These are phyloP conservation scores for Pichia sp. DNA, from an alignment of 1,139 yeast genomes.

Conservation along the genomic window DNA sequence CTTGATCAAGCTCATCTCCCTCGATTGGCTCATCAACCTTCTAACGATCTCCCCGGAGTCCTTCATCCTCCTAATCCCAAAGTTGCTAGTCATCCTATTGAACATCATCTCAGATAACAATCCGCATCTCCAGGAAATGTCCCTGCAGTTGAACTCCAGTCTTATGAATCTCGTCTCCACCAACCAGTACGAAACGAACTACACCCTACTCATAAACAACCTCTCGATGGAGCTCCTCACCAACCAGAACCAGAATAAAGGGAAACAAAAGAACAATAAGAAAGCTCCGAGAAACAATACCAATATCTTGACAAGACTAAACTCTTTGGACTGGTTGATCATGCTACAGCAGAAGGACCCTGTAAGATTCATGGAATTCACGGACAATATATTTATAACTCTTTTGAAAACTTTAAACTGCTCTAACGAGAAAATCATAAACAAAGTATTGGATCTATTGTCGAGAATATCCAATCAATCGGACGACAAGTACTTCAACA, in stretches of 20 bases:
- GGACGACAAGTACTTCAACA: constrained; percentile 72
- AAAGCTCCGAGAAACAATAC: constrained; percentile 55
- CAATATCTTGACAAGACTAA: constrained; percentile 76
- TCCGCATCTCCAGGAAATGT: constrained; percentile 48
- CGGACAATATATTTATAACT: constrained; percentile 69
- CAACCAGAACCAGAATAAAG: neutral
- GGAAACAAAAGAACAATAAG: neutral
- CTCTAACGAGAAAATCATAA: constrained; percentile 79
- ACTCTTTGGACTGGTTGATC: constrained; percentile 87
- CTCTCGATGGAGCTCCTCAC: constrained; percentile 50
- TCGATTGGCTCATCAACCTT: constrained; percentile 79
- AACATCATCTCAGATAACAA: constrained; percentile 54
- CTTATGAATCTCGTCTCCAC: constrained; percentile 43
- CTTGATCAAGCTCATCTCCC: constrained; percentile 73
- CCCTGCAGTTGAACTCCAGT: constrained; percentile 49
- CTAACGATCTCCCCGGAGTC: constrained; percentile 73
- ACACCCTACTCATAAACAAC: constrained; percentile 55
- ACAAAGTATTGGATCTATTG: constrained; percentile 68
- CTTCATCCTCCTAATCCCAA: constrained; percentile 60
- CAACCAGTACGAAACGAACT: constrained; percentile 41
- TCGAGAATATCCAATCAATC: constrained; percentile 76
- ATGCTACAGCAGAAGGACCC: constrained; percentile 77
- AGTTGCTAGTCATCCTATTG: constrained; percentile 51
- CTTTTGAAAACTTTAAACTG: constrained; percentile 78
- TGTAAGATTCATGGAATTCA: constrained; percentile 50